Evolutionary conservation across 2,329 filamentous ascomycete genomes (phyloP), one percentile per base, ranked within the genome.

Genomic region (Cercospora zeae-maydis): DNA sequence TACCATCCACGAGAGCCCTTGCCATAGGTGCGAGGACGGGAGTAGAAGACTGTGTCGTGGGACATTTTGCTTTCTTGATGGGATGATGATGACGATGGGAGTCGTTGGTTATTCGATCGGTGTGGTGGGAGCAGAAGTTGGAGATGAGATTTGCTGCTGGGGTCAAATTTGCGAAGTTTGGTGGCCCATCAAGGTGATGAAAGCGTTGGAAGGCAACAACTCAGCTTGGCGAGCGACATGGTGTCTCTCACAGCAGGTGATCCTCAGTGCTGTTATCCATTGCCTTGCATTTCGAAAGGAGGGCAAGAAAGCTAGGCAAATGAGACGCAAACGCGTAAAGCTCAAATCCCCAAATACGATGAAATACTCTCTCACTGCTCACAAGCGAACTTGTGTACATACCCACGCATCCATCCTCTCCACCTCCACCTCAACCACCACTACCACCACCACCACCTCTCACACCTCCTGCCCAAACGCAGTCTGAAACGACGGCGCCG

Each of bases 11-110:
- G 64, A 31, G 69, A 68, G 62, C 68, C 69, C 47, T 70, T 71
- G 63, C 69, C 69, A 59, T 70, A 70, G 9, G 62, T 69, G 33
- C 68, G 69, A n/a, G 69, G 68, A 55, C 64, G 69, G 31, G 68
- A 71, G 62, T 68, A 69, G 59, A 61, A 71, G 58, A 71, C 69
- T n/a, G 63, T 64, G n/a, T 69, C 69, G 67, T 71, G 69, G 13
- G 69, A 67, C 68, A 70, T 70, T 24, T 58, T 67, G 30, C 37
- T 10, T n/a, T n/a, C n/a, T n/a, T n/a, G n/a, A n/a, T n/a, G n/a
- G n/a, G n/a, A n/a, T n/a, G n/a, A n/a, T n/a, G n/a, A n/a, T n/a
- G n/a, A n/a, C n/a, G n/a, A n/a, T n/a, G n/a, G n/a, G n/a, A n/a
- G n/a, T n/a, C n/a, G n/a, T n/a, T n/a, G n/a, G n/a, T n/a, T n/a